Base-by-base conservation (phyloP, 1,284 basidiomycete genomes). In the Pyrrhoderma lamaoense region DNA sequence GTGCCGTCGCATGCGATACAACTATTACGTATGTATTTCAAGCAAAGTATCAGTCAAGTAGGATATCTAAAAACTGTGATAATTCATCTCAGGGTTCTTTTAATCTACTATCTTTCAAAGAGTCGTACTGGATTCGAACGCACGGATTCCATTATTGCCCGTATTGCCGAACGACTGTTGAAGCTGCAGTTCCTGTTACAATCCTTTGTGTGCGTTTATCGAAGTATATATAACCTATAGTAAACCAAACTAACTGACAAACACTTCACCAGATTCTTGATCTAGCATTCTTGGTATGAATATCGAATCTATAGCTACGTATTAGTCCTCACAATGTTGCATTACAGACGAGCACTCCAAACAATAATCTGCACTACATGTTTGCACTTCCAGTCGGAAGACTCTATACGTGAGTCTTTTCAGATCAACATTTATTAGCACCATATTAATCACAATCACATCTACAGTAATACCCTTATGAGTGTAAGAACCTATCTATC, bases 341-440 rank as follows among this genome's bases (percentile, higher is more conserved):
- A 13, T 25, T 18, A 22, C 23, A 52, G 50, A 52, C 50, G 19
- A 45, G 31, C 21, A 46, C 44, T 8, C 50, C 50, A 37, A 42
- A 46, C 34, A 52, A 40, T 25, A 52, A 52, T 25, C 21, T 52
- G 5, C 50, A 52, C 31, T 52, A 52, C 38, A 52, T 52, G 50
- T 52, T 52, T 36, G 50, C 50, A 8, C 35, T 52, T 11, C 50
- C 50, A n/a, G 44, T 52, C 23, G 50, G 50, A 11, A 43, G 50
- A 19, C 39, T 52, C 8, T 46, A 46, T 16, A 52, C 50, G 50
- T 52, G 21, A 34, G 50, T 46, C 11, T 8, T 18, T 31, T 14
- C 16, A 1, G 22, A 40, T n/a, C 8, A 14, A 16, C 38, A 18
- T 7, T 5, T 47, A 19, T 2, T 35, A 47, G 11, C n/a, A 40